These are phyloP conservation scores for Melaleuca quinquenervia DNA, from an alignment of 345 rosid species.

Conservation along the genomic window DNA sequence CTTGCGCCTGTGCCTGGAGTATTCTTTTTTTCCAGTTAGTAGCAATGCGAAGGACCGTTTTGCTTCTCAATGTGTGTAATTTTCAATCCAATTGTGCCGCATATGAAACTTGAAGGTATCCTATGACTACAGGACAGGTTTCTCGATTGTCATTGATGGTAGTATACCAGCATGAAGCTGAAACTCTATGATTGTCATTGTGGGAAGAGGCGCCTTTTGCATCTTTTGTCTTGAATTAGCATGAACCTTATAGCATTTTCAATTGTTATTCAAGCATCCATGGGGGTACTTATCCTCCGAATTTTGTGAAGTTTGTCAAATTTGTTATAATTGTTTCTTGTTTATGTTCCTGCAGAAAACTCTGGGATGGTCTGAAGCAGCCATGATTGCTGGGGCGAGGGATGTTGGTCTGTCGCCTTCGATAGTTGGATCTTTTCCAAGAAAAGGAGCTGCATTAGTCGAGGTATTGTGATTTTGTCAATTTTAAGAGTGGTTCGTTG, in stretches of 20 bases:
- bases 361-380: conserved; percentile 82
- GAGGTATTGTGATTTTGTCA: conserved; percentile 34
- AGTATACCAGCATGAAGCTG: neutral
- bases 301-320: neutral
- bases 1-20: neutral
- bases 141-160: neutral
- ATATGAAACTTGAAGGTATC: neutral
- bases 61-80: neutral
- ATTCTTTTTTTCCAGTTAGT: neutral
- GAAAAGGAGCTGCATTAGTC: conserved; percentile 81
- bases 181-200: neutral
- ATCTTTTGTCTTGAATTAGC: neutral
- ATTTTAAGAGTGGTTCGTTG: neutral
- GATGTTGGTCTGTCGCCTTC: conserved; percentile 87
- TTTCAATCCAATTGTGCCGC: neutral
- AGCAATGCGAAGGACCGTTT: neutral
- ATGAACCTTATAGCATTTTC: neutral
- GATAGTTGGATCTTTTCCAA: conserved; percentile 71
- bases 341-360: conserved; percentile 24
- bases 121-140: neutral
- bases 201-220: neutral
- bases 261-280: neutral
- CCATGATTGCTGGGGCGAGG: conserved; percentile 88
- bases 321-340: neutral
- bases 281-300: neutral